phyloP scores from a whole-genome alignment of 1,139 yeast species.

The Ogataea hybrid region DNA sequence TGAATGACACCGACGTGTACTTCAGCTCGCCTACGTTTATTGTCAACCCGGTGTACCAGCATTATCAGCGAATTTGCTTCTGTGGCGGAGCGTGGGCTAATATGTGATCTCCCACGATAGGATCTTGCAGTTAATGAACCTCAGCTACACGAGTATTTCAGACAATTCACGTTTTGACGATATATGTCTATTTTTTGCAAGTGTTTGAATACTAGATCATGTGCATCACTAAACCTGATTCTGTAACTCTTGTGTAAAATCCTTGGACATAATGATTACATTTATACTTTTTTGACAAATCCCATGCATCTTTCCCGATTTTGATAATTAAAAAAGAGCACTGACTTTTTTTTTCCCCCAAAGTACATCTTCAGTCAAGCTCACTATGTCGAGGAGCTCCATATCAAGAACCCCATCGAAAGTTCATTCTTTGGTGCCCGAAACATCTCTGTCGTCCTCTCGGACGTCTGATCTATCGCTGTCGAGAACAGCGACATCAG shows the following conservation, averaged over 20 bases:
- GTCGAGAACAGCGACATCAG: conserved; percentile 24
- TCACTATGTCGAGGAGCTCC: conserved; percentile 1
- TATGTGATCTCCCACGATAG: conserved; percentile 14
- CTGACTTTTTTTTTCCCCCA: not conserved
- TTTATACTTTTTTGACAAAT: too few species aligned
- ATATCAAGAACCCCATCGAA: conserved; percentile 7
- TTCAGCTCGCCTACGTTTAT: conserved; percentile 26
- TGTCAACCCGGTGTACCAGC: conserved; percentile 32
- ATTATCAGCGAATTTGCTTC: conserved; percentile 66
- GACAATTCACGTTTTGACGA: too few species aligned
- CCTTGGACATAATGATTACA: too few species aligned
- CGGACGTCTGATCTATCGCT: conserved; percentile 2
- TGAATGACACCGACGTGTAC: conserved; percentile 38
- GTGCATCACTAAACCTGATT: too few species aligned
- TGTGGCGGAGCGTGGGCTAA: conserved; percentile 80
- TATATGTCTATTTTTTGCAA: too few species aligned
- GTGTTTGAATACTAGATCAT: too few species aligned
- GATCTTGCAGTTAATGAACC: too few species aligned
- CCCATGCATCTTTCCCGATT: not conserved
- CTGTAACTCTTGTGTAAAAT: too few species aligned
- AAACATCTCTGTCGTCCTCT: conserved; percentile 1
- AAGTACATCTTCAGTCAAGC: not conserved
- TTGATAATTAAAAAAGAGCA: not conserved
- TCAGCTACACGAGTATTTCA: too few species aligned
- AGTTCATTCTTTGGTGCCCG: conserved; percentile 5